phyloP scores from a whole-genome alignment of 108 stramenopile species.

The Pseudonitzschia multiseries region DNA sequence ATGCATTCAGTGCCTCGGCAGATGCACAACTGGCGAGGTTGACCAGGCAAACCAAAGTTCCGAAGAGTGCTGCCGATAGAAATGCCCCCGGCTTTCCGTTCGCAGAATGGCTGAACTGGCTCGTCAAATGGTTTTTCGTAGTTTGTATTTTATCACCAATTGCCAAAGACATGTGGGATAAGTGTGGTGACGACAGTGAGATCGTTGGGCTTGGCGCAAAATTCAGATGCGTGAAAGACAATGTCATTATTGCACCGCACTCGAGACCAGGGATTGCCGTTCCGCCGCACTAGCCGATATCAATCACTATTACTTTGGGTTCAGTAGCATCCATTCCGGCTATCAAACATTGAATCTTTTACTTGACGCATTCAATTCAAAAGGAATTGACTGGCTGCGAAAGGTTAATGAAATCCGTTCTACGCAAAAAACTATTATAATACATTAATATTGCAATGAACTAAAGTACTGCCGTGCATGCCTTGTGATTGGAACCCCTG shows the following conservation, averaged over 20 bases:
- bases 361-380: too few relatives aligned
- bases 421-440: too few relatives aligned
- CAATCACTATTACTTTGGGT: too few relatives aligned
- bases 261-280: constrained; percentile 41
- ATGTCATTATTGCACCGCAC: constrained; percentile 41
- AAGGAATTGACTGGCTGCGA: too few relatives aligned
- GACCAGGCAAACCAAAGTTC: constrained; percentile 46
- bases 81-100: constrained; percentile 10
- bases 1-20: constrained; percentile 76
- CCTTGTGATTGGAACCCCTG: too few relatives aligned
- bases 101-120: constrained; percentile 11
- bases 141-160: constrained; percentile 32
- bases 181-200: constrained; percentile 25
- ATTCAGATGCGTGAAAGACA: constrained; percentile 29
- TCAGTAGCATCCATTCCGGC: too few relatives aligned
- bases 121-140: constrained; percentile 21
- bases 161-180: constrained; percentile 28
- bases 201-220: constrained; percentile 18
- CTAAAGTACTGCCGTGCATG: too few relatives aligned
- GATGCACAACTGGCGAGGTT: constrained; percentile 71
- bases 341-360: too few relatives aligned
- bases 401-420: too few relatives aligned
- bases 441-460: too few relatives aligned
- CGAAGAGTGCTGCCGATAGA: constrained; percentile 5
- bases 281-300: constrained; percentile 36